Evolutionary conservation across 306 rosid genomes (phyloP).

Genomic region (Sicyos edulis): DNA sequence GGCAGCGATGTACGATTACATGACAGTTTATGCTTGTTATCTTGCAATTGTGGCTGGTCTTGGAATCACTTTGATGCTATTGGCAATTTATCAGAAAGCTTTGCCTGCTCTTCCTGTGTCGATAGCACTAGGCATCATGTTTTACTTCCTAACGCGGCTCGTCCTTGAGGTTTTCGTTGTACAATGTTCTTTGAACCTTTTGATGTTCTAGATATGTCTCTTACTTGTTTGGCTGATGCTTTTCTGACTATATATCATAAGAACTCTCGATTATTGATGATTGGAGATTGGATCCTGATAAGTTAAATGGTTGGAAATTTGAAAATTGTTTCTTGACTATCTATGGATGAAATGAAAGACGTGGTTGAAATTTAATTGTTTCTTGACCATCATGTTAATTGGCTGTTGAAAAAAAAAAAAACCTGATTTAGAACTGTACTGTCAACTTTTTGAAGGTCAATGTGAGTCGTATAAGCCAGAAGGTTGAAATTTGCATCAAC

Average conservation of each 20-base stretch:
- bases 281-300: background rate
- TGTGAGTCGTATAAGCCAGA: background rate
- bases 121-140: constrained; percentile 48
- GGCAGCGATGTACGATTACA: constrained; percentile 94
- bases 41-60: constrained; percentile 97
- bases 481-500: background rate
- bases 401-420: background rate
- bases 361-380: background rate
- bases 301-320: background rate
- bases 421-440: background rate
- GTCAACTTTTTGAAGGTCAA: background rate
- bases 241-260: background rate
- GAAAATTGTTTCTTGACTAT: background rate
- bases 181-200: constrained; percentile 78
- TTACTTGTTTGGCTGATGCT: constrained; percentile 1
- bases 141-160: constrained; percentile 75
- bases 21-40: constrained; percentile 93
- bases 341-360: background rate
- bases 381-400: no score
- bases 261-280: background rate
- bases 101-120: constrained; percentile 88
- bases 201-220: constrained; percentile 49
- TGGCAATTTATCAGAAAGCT: constrained; percentile 86
- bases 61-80: constrained; percentile 77
- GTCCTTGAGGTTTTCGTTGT: constrained; percentile 80